Evolutionary conservation across 257 asterid species (phyloP).

Genomic region (Solanum pinnatisectum): DNA sequence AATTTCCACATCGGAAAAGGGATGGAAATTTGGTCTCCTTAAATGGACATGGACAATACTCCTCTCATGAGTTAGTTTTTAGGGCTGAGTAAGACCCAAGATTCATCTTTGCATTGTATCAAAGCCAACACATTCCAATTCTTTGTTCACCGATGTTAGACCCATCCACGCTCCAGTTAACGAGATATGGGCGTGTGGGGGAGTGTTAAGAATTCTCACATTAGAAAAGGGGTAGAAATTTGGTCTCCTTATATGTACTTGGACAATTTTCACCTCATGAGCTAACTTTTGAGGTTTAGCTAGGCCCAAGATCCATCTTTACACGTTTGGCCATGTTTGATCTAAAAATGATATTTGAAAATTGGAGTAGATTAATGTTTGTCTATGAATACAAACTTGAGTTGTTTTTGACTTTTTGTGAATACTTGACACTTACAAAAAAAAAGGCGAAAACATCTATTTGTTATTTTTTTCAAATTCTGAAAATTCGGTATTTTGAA

Average conservation of each 20-base stretch:
- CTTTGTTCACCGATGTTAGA: background rate
- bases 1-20: too few relatives aligned
- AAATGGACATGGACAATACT: background rate
- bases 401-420: background rate
- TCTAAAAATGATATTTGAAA: background rate
- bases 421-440: too few relatives aligned
- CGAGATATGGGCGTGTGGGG: background rate
- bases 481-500: too few relatives aligned
- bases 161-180: background rate
- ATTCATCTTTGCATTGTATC: background rate
- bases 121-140: background rate
- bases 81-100: background rate
- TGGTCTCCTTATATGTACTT: too few relatives aligned
- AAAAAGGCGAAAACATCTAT: background rate
- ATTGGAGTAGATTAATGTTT: background rate
- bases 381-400: too few relatives aligned
- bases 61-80: background rate
- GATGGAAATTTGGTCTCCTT: background rate
- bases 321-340: background rate
- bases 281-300: background rate
- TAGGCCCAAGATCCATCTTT: background rate
- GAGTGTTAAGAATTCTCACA: background rate
- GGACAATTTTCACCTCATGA: background rate
- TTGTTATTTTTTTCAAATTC: background rate
- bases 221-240: background rate